These are phyloP conservation scores for Poa pratensis DNA, from an alignment of 176 grass and related monocot genomes.

Conservation along the genomic window DNA sequence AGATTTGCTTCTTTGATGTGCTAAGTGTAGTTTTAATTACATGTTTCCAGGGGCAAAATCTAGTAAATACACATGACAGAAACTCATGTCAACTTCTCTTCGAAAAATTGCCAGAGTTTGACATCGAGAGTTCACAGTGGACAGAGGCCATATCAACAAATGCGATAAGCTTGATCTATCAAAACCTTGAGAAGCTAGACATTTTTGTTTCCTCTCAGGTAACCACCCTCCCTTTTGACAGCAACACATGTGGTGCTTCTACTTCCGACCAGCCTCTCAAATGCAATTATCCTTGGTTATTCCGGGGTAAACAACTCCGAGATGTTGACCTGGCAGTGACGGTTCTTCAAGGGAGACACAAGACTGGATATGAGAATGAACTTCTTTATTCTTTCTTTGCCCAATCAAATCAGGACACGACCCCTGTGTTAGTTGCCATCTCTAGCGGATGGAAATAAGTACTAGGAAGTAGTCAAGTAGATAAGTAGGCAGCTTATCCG, in stretches of 20 bases:
- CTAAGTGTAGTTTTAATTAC: neutral
- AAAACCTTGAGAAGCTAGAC: slow-evolving; percentile 81
- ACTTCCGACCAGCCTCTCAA: neutral
- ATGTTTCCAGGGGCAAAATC: slow-evolving; percentile 21
- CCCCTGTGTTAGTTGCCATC: neutral
- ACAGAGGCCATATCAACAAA: slow-evolving; percentile 59
- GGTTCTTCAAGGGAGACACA: neutral
- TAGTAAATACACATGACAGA: neutral
- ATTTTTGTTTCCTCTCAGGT: slow-evolving; percentile 63
- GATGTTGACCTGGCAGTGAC: neutral
- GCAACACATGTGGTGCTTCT: neutral
- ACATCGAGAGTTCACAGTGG: slow-evolving; percentile 63
- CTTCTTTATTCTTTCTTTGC: neutral
- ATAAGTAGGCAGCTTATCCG: neutral
- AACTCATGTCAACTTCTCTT: slow-evolving; percentile 44
- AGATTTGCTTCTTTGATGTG: slow-evolving; percentile 8
- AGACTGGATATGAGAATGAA: neutral
- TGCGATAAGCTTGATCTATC: slow-evolving; percentile 69
- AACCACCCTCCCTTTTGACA: slow-evolving; percentile 33
- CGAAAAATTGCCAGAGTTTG: slow-evolving; percentile 62
- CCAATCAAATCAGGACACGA: neutral
- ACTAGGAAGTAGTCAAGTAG: neutral
- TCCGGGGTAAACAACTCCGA: neutral
- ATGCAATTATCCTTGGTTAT: neutral
- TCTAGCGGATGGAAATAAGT: neutral